Conservation (phyloP, 2,329 filamentous ascomycete species). For the Hypoxylon sp. region DNA sequence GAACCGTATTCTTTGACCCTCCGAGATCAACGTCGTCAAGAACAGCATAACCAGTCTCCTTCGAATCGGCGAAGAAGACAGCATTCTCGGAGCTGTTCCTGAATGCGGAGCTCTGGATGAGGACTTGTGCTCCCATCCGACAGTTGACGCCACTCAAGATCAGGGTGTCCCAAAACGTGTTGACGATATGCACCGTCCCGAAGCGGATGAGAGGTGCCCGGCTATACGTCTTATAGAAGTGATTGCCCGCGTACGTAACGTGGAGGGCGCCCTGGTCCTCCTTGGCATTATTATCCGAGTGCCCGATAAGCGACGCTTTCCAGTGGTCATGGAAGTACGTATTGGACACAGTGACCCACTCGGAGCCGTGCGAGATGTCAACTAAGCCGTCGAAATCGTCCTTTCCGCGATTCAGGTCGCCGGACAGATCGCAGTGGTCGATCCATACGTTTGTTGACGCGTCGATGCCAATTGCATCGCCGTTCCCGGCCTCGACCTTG, state of each 20-base stretch:
- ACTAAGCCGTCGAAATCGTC: conserved; percentile 79
- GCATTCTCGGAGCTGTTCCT: conserved; percentile 46
- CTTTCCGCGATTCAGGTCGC: conserved; percentile 72
- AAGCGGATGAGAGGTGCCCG: conserved; percentile 69
- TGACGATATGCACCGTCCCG: conserved; percentile 65
- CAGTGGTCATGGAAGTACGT: conserved; percentile 65
- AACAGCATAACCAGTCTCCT: conserved; percentile 59
- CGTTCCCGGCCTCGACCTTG: conserved; percentile 68
- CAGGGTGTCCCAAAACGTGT: conserved; percentile 61
- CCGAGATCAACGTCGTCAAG: conserved; percentile 62
- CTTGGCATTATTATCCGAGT: conserved; percentile 68
- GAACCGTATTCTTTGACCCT: conserved; percentile 63
- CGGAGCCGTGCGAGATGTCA: conserved; percentile 73
- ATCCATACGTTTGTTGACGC: conserved; percentile 73
- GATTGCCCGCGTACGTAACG: conserved; percentile 80
- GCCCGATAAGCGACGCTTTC: conserved; percentile 60
- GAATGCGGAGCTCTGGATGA: conserved; percentile 64
- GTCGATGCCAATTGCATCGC: conserved; percentile 73
- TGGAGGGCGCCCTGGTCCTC: conserved; percentile 76
- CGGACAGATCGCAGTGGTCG: conserved; percentile 76
- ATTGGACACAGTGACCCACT: conserved; percentile 70
- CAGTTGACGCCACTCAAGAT: conserved; percentile 64
- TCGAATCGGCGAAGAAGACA: conserved; percentile 57
- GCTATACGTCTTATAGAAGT: conserved; percentile 74
- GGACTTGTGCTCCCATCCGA: conserved; percentile 63